Base-by-base conservation (phyloP, 371 early-diverging fungal genomes). In the Mortierella sp. region DNA sequence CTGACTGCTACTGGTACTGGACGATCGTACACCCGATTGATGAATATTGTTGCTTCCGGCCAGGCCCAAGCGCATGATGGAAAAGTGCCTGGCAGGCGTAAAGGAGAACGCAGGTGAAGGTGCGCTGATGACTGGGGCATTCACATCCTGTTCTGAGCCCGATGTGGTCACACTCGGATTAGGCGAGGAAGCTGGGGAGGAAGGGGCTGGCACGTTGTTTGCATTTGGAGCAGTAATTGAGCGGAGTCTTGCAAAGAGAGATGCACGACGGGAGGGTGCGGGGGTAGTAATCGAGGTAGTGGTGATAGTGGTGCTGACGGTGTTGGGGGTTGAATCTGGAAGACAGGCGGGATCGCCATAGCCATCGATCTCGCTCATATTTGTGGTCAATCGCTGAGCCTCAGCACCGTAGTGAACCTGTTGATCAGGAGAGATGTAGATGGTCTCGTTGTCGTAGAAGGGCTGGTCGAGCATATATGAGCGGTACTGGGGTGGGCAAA, bases 41-140 rank as follows among this genome's bases (percentile, higher is more conserved):
- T 48, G 28, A 18, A 62, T 62, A 29, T 52, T 62, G 53, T 62
- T 62, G 43, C 52, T 62, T 62, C 51, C 62, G 37, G 21, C 62
- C 15, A 25, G 51, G 11, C 52, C 62, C 11, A 21, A 21, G 4
- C 52, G 62, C 51, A 62, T 30, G 51, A 62, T 62, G 23, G 53
- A 50, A 15, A 37, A 7, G n/a, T 47, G 57, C 29, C 64, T 23
- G 44, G 43, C 44, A 28, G 25, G 26, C 9, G 65, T 15, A n/a
- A 64, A 57, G 2, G 47, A 15, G 5, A 64, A 64, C 14, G 37
- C 65, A 19, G 65, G 65, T 21, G 57, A 64, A 18, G 65, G 65
- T n/a, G 57, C 57, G 18, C 15, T 19, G 29, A 64, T 64, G 46
- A 64, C 65, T 14, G 65, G 57, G 37, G 7, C 57, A 12, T 28